Percentiles rank a stretch among this genome's conserved stretches.
Evolutionary conservation across 768 basidiomycete species (phyloP).

Genomic region (Mycena capillaripes): DNA sequence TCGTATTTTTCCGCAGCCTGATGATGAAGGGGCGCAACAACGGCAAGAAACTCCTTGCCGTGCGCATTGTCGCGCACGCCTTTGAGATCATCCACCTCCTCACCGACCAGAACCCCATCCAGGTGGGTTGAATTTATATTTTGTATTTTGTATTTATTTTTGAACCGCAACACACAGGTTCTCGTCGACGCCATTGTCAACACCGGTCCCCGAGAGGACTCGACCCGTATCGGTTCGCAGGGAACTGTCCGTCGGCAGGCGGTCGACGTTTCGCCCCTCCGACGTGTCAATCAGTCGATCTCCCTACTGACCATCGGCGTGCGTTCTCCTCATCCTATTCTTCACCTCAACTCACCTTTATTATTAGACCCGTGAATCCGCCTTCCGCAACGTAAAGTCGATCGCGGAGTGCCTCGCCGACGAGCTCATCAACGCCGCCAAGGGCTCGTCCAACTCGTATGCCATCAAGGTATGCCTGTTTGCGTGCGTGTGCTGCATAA

Average conservation of each 20-base stretch:
- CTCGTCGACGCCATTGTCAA: conserved; percentile 99
- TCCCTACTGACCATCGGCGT: conserved; percentile 96
- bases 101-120: conserved; percentile 99
- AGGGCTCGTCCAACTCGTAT: conserved; percentile 99
- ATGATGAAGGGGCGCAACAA: conserved; percentile 99
- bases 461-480: conserved; percentile 88
- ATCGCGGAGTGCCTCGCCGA: conserved; percentile 99
- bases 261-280: conserved; percentile 98
- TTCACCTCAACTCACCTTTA: neutral
- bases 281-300: conserved; percentile 98
- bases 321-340: conserved; percentile 49
- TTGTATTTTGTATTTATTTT: neutral
- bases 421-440: conserved; percentile 99
- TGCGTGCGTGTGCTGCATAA: neutral
- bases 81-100: conserved; percentile 99
- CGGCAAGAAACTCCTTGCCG: conserved; percentile 98
- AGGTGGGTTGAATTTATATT: conserved; percentile 65
- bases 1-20: conserved; percentile 66
- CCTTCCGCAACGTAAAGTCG: conserved; percentile 99
- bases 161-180: conserved; percentile 61
- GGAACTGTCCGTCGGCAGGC: conserved; percentile 99
- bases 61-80: conserved; percentile 99
- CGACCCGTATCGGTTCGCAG: conserved; percentile 99
- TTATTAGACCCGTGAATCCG: conserved; percentile 94
- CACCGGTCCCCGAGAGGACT: conserved; percentile 99